Evolutionary conservation across 257 asterid species (phyloP).

Genomic region (Cinchona pubescens): DNA sequence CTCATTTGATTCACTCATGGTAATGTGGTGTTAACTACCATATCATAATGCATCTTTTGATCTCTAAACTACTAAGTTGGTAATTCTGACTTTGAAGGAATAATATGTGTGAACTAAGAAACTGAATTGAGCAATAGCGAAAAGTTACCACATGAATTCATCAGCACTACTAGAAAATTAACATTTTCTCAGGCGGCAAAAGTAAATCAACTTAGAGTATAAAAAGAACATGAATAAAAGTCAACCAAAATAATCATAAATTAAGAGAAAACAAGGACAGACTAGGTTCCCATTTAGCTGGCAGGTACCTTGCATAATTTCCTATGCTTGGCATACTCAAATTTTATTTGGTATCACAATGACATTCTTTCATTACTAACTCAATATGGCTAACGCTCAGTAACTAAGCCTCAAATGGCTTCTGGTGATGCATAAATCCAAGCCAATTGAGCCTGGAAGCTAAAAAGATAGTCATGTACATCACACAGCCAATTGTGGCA

Average conservation of each 20-base stretch:
- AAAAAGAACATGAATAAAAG: neutral
- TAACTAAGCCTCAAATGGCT: constrained; percentile 1
- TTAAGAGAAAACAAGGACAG: neutral
- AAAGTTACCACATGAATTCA: neutral
- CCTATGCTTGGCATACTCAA: neutral
- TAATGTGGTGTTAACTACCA: neutral
- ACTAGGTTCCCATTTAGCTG: neutral
- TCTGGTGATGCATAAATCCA: neutral
- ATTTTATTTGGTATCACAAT: neutral
- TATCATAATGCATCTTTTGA: neutral
- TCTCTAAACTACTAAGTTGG: neutral
- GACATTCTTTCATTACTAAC: neutral
- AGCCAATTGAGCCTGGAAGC: neutral
- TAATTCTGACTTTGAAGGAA: neutral
- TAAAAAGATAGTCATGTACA: neutral
- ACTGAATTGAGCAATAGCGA: neutral
- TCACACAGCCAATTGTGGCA: neutral
- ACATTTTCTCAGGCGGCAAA: neutral
- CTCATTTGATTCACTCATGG: neutral
- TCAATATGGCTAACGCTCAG: neutral
- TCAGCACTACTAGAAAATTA: neutral
- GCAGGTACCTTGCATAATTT: neutral
- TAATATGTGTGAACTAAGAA: neutral
- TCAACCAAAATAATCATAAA: neutral
- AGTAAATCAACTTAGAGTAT: neutral